These are phyloP conservation scores for Botrytis tulipae DNA, from an alignment of 2,329 filamentous ascomycete genomes.

Conservation along the genomic window DNA sequence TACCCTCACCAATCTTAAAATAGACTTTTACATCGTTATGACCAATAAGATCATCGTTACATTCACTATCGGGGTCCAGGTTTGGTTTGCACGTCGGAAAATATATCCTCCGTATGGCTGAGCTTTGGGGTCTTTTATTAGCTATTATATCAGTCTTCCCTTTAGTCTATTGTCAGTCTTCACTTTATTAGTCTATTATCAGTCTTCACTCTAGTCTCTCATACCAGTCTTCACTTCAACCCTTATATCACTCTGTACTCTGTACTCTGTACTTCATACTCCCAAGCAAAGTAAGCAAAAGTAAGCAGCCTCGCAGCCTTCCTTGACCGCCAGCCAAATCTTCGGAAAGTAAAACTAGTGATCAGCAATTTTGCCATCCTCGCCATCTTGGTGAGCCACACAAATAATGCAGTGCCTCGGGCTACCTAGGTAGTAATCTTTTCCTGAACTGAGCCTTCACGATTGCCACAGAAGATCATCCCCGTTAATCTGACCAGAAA, in stretches of 20 bases:
- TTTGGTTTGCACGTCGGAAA: background rate
- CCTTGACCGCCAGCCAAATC: background rate
- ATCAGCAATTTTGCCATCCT: background rate
- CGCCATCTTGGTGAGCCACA: background rate
- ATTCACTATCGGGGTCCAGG: background rate
- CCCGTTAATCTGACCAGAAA: background rate
- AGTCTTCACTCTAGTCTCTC: too few species aligned
- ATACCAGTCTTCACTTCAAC: background rate
- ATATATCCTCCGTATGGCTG: background rate
- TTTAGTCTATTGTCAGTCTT: background rate
- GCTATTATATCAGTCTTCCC: background rate
- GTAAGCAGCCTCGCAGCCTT: background rate
- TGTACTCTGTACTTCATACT: background rate
- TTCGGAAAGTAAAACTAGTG: background rate
- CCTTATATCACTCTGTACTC: background rate
- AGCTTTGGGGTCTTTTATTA: background rate
- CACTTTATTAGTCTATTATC: background rate
- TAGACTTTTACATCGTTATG: background rate
- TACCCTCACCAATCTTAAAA: background rate
- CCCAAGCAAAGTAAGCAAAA: background rate
- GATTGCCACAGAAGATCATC: background rate
- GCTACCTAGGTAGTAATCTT: too few species aligned
- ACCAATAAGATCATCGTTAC: background rate
- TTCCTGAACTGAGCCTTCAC: background rate
- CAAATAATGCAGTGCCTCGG: too few species aligned